Evolutionary conservation across 345 rosid species (phyloP).

Genomic region (Arabidopsis suecica): DNA sequence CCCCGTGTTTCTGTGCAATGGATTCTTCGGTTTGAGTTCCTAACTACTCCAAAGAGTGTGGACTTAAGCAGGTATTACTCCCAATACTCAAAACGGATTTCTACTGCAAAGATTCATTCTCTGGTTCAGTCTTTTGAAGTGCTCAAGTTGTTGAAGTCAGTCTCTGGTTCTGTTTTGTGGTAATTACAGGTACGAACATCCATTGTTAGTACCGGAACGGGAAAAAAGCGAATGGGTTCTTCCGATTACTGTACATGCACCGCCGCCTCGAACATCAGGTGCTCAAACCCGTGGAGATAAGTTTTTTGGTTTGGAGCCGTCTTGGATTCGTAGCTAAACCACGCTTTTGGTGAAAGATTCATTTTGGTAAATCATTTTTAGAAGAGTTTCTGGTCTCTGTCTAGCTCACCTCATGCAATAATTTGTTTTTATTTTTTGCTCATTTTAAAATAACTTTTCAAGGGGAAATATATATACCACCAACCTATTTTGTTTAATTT

Average conservation of each 20-base stretch:
- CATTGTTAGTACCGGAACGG: slow-evolving; percentile 76
- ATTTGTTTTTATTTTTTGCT: background rate
- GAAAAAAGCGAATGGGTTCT: slow-evolving; percentile 95
- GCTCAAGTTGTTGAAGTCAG: slow-evolving; percentile 18
- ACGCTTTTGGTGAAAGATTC: background rate
- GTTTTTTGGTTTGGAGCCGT: slow-evolving; percentile 68
- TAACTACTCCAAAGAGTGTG: slow-evolving; percentile 76
- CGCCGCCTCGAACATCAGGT: slow-evolving; percentile 64
- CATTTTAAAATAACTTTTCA: background rate
- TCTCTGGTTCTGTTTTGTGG: slow-evolving; percentile 28
- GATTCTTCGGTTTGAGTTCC: slow-evolving; percentile 92
- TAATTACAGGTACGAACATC: slow-evolving; percentile 80
- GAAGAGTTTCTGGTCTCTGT: slow-evolving; percentile 9
- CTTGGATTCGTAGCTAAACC: slow-evolving; percentile 58
- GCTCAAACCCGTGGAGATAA: slow-evolving; percentile 63
- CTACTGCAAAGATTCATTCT: background rate
- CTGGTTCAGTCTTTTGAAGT: slow-evolving; percentile 19
- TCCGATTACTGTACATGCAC: slow-evolving; percentile 91
- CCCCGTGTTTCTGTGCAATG: slow-evolving; percentile 81
- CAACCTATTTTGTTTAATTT: background rate
- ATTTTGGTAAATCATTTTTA: slow-evolving; percentile 28
- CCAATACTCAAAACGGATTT: background rate
- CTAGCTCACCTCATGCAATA: slow-evolving; percentile 27
- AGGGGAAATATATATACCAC: slow-evolving; percentile 10
- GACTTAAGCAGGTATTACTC: slow-evolving; percentile 75